Base-by-base conservation (phyloP, 1,284 basidiomycete genomes). In the Ceratobasidium theobromae region DNA sequence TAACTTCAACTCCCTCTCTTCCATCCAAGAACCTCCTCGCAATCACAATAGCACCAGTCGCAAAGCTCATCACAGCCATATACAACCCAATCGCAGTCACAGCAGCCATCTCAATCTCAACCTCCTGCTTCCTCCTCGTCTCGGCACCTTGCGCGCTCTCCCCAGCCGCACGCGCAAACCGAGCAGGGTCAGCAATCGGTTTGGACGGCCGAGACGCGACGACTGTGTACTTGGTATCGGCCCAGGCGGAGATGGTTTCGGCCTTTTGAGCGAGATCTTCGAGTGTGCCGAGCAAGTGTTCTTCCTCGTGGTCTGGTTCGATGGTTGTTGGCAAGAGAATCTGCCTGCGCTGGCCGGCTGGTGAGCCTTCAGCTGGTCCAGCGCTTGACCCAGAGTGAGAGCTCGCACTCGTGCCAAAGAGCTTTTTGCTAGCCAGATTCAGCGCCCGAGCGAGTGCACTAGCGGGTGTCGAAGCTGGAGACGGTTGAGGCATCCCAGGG, bases 231-330 rank as follows among this genome's bases (percentile, higher is more conserved):
- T 95, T 92, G 75, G 89, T 86, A 76, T 98, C 95, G 35, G 92
- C 96, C 84, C 95, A 95, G 70, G 92, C 89, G 58, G 90, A 90
- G 64, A 98, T 79, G 38, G 96, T 93, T 69, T 92, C 90, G 25
- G 95, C 95, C 82, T 98, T 98, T 80, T 97, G 93, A 9, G 94
- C 95, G 0, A 95, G 77, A 70, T 96, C 91, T 74, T 98, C 95
- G 41, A 98, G 79, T 21, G 77, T 76, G 1, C 80, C 84, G 9
- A 98, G 78, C 6, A 98, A 77, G 66, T 85, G 85, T 67, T 93
- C 90, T 71, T 98, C 95, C 55, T 88, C 79, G 0, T 91, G 87
- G 72, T 95, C 90, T n/a, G 82, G 75, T 65, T 79, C 45, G 57
- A 38, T 35, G 21, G 40, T 32, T 9, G 33, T 54, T 48, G 53